These are phyloP conservation scores for Pseudopithomyces chartarum DNA, from an alignment of 2,329 filamentous ascomycete species.

Conservation along the genomic window DNA sequence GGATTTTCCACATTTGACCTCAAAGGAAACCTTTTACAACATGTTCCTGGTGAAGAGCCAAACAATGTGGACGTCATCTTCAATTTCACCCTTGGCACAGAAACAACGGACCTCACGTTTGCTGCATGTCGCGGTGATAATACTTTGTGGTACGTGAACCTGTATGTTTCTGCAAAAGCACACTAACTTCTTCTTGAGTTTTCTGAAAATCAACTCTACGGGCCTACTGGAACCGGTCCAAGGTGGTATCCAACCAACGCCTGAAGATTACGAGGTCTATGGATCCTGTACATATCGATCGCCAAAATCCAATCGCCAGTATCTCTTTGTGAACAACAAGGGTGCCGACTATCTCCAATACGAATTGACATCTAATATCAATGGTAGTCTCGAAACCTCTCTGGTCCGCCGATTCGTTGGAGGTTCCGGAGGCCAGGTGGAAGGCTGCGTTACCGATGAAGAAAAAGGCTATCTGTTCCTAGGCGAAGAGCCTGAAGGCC, in stretches of 20 bases:
- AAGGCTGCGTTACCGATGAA: conserved; percentile 60
- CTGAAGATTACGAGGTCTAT: conserved; percentile 55
- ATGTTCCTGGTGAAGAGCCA: conserved; percentile 52
- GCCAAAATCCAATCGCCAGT: conserved; percentile 53
- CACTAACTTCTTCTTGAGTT: conserved; percentile 33
- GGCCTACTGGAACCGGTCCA: conserved; percentile 51
- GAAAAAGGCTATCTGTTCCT: conserved; percentile 57
- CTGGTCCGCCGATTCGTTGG: conserved; percentile 59
- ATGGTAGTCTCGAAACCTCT: conserved; percentile 51
- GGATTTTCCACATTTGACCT: conserved; percentile 58
- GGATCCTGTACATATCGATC: conserved; percentile 60
- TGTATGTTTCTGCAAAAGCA: not conserved
- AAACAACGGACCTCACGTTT: conserved; percentile 55
- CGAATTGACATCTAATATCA: conserved; percentile 48
- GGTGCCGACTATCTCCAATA: conserved; percentile 60
- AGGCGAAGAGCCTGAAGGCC: conserved; percentile 57
- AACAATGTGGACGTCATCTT: conserved; percentile 63
- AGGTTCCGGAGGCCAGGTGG: conserved; percentile 59
- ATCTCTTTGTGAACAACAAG: conserved; percentile 62
- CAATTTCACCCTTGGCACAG: conserved; percentile 50
- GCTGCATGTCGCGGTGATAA: conserved; percentile 59
- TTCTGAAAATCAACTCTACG: conserved; percentile 56
- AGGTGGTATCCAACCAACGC: conserved; percentile 55
- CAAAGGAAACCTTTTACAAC: conserved; percentile 54
- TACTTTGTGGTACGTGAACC: conserved; percentile 55